phyloP scores from a whole-genome alignment of 192 early-diverging fungal genomes.

The Mortierella hygrophila region DNA sequence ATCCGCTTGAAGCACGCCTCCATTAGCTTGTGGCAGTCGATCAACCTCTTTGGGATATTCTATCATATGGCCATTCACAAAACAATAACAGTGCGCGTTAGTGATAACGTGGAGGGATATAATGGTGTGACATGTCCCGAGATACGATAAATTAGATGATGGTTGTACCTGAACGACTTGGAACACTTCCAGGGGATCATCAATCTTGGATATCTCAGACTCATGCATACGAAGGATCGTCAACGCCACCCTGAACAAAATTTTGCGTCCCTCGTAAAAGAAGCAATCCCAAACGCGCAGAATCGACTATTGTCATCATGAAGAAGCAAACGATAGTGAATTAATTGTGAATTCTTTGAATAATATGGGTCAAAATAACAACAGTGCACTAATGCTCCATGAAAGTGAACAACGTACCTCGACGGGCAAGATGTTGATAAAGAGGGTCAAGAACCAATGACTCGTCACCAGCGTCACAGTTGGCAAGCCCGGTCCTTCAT shows the following conservation, averaged over 20 bases:
- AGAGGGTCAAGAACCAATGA: conserved; percentile 87
- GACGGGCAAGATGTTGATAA: conserved; percentile 81
- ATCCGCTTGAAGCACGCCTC: conserved; percentile 59
- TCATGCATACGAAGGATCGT: conserved; percentile 80
- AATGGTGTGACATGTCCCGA: neutral
- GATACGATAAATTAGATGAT: neutral
- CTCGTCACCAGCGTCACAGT: conserved; percentile 82
- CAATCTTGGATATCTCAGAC: conserved; percentile 65
- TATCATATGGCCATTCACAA: conserved; percentile 10
- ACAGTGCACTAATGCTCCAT: too few relatives aligned
- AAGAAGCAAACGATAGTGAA: neutral
- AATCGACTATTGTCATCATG: conserved; percentile 62
- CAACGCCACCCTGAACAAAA: conserved; percentile 80
- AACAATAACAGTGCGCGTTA: neutral
- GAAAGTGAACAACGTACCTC: conserved; percentile 60
- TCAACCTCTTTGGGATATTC: conserved; percentile 72
- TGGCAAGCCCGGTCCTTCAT: conserved; percentile 67
- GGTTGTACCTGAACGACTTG: conserved; percentile 64
- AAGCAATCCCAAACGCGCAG: conserved; percentile 89
- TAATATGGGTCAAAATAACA: too few relatives aligned
- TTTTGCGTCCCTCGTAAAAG: conserved; percentile 78
- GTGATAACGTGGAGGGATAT: too few relatives aligned
- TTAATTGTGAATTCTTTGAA: too few relatives aligned
- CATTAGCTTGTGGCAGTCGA: conserved; percentile 75
- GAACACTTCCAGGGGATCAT: conserved; percentile 73